A percentile compares a stretch with the other conserved stretches of the same genome.
phyloP scores from a whole-genome alignment of 331 rosid genomes.

The Rosa hybrid region DNA sequence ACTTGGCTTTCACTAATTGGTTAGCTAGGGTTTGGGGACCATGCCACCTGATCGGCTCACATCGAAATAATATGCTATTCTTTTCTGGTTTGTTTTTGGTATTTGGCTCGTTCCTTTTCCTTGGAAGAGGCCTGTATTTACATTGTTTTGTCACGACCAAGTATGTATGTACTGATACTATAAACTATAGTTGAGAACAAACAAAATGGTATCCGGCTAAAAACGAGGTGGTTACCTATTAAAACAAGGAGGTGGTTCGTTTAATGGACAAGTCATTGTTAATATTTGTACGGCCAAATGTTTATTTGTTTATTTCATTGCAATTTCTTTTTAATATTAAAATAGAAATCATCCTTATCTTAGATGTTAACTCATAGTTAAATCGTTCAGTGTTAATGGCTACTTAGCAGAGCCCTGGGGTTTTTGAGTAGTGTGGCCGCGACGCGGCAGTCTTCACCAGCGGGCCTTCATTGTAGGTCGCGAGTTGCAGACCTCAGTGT shows the following conservation, averaged over 20 bases:
- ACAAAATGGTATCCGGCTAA: constrained; percentile 9
- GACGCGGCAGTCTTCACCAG: too few species aligned
- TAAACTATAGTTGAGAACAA: background rate
- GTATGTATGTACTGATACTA: background rate
- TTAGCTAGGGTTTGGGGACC: background rate
- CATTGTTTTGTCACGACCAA: background rate
- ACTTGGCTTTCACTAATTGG: constrained; percentile 11
- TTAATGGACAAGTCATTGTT: background rate
- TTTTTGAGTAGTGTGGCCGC: too few species aligned
- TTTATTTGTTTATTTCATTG: background rate
- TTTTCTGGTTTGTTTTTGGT: background rate
- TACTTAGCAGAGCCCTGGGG: too few species aligned
- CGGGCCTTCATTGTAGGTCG: too few species aligned
- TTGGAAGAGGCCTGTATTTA: background rate
- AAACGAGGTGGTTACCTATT: background rate
- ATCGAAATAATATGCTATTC: background rate
- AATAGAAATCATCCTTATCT: background rate
- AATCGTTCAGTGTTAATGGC: background rate
- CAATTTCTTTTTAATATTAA: background rate
- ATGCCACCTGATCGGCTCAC: background rate
- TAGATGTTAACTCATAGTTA: background rate
- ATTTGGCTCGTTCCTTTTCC: background rate
- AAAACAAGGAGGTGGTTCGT: background rate
- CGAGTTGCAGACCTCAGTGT: too few species aligned
- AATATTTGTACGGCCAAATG: background rate